Evolutionary conservation across 768 basidiomycete species (phyloP), one percentile per base, ranked within the genome.

Genomic region (Agaricus subrufescens): DNA sequence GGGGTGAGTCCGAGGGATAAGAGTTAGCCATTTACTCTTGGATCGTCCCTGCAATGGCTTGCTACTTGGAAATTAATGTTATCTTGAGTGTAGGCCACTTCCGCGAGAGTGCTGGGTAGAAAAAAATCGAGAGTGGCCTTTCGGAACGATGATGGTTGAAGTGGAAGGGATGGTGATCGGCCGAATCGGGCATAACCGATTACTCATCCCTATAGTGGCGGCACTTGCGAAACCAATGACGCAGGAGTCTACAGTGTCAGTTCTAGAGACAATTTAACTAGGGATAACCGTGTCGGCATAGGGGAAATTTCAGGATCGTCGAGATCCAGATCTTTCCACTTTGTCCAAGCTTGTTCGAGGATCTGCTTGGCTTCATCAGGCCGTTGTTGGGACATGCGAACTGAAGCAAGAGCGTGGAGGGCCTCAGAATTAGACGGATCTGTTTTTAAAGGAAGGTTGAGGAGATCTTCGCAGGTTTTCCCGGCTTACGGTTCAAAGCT

Each of bases 401-500:
- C 92, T 23, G 90, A 92, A 0, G 94, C 89, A 19, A 96, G 77
- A 0, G 84, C 72, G 61, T 94, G 86, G 23, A 92, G 74, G 2
- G 90, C 87, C 65, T 96, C 94, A 3, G 84, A 66, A 68, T 94
- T 91, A 12, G 79, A 76, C 1, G 89, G 83, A 64, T 91, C 89
- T 1, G 84, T 78, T 58, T 85, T 74, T 23, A 94, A 73, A 4
- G 94, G 94, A 19, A 78, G 71, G 31, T 75, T 69, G 27, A 96
- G 78, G 25, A 97, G 76, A 40, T 82, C 73, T 63, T 95, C 92
- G 65, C 93, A 97, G 12, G 80, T 89, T 62, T 80, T 78, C 63
- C 91, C 89, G 15, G 94, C 94, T 25, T 84, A 79, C 15, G 87
- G 84, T 65, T 92, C 91, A 62, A 89, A 85, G 67, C 94, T 96